phyloP scores from a whole-genome alignment of 306 rosid genomes.

The Lathyrus aphaca region DNA sequence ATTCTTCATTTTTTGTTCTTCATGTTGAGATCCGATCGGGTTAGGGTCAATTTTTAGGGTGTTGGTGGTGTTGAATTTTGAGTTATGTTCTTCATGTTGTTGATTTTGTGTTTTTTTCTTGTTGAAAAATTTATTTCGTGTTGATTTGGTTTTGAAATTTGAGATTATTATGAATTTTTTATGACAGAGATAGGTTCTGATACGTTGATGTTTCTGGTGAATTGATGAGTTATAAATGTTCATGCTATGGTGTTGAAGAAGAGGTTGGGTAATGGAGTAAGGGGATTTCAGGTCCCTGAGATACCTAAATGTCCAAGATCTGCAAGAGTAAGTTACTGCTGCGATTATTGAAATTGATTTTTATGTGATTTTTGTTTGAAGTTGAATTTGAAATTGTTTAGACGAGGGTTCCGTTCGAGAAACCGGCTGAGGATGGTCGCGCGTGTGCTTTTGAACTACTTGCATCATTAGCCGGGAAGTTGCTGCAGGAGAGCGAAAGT shows the following conservation, averaged over 20 bases:
- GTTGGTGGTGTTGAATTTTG: slow-evolving; percentile 11
- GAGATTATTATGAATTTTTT: slow-evolving; percentile 18
- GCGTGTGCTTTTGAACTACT: slow-evolving; percentile 77
- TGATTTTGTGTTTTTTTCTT: not conserved
- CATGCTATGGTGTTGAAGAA: slow-evolving; percentile 86
- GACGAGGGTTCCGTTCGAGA: slow-evolving; percentile 66
- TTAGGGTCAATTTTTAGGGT: not conserved
- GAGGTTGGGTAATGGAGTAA: slow-evolving; percentile 60
- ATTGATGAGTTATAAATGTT: slow-evolving; percentile 65
- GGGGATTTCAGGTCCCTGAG: slow-evolving; percentile 68
- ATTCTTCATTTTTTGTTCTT: slow-evolving; percentile 34
- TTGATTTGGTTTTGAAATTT: slow-evolving; percentile 13
- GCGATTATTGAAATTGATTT: slow-evolving; percentile 12
- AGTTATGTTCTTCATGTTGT: slow-evolving; percentile 8
- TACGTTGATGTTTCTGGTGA: slow-evolving; percentile 40
- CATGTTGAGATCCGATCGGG: slow-evolving; percentile 51
- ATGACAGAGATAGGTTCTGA: slow-evolving; percentile 54
- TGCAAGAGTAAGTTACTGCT: slow-evolving; percentile 66
- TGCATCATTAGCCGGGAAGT: slow-evolving; percentile 91
- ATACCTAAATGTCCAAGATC: slow-evolving; percentile 87
- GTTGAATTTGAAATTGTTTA: slow-evolving; percentile 50
- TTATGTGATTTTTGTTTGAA: not conserved
- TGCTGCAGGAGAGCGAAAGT: slow-evolving; percentile 84
- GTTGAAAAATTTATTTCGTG: too few species aligned
- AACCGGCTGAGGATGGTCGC: slow-evolving; percentile 52